A percentile compares a stretch with the other conserved stretches of the same genome.
phyloP scores from a whole-genome alignment of 345 rosid species.

The Dipteronia sinensis region DNA sequence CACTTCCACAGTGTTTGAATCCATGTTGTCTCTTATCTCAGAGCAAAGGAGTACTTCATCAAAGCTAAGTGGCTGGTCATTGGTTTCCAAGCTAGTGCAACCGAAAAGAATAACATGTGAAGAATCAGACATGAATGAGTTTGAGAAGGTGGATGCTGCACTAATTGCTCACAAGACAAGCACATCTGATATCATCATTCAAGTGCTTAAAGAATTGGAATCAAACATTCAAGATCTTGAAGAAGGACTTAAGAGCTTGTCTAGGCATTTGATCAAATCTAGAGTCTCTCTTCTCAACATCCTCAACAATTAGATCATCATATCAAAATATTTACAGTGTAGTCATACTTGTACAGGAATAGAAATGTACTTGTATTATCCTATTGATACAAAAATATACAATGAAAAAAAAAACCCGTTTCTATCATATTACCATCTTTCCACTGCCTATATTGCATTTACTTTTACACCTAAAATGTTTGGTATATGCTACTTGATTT shows the following conservation, averaged over 20 bases:
- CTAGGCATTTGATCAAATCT: constrained; percentile 41
- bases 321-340: not conserved
- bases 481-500: no score
- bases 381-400: no score
- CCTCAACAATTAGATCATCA: constrained; percentile 18
- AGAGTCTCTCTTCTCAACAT: constrained; percentile 47
- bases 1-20: constrained; percentile 19
- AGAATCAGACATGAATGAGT: no score
- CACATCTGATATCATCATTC: constrained; percentile 20
- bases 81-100: constrained; percentile 4
- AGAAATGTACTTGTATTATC: no score
- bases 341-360: not conserved
- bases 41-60: constrained; percentile 27
- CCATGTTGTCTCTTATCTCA: constrained; percentile 23
- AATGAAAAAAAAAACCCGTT: no score
- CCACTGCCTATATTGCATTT: no score
- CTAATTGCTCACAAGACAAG: not conserved
- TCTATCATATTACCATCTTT: no score
- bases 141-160: no score
- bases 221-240: no score
- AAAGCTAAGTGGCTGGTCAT: constrained; percentile 33
- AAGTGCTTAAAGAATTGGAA: not conserved
- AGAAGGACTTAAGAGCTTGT: constrained; percentile 38
- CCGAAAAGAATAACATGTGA: no score
- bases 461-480: no score